These are phyloP conservation scores for Saccharomycopsis babjevae DNA, from an alignment of 805 yeast species.

Conservation along the genomic window DNA sequence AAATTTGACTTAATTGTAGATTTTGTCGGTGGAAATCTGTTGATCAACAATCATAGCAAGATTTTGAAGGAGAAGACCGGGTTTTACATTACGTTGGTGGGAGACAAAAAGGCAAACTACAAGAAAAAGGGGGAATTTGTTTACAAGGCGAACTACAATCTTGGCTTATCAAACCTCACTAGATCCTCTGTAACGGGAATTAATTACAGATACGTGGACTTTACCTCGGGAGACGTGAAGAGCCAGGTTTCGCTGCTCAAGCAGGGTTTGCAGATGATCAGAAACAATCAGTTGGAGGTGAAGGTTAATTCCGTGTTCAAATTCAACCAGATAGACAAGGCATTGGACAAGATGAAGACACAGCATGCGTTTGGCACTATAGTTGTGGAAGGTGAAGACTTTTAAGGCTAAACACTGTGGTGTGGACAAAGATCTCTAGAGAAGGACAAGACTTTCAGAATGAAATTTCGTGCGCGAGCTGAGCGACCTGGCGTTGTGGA, in stretches of 20 bases:
- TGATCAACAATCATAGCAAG: slow-evolving; percentile 25
- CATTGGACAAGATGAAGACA: slow-evolving; percentile 39
- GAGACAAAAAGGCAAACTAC: slow-evolving; percentile 42
- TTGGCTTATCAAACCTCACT: background rate
- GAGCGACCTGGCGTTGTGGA: too few relatives aligned
- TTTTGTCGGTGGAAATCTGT: slow-evolving; percentile 55
- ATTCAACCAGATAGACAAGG: slow-evolving; percentile 46
- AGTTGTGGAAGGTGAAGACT: slow-evolving; percentile 37
- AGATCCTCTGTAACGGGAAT: slow-evolving; percentile 19
- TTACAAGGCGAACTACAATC: slow-evolving; percentile 1
- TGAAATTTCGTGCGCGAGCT: too few relatives aligned
- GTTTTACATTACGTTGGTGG: slow-evolving; percentile 49
- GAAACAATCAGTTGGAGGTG: slow-evolving; percentile 35
- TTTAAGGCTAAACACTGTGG: slow-evolving; percentile 23
- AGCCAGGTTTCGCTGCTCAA: slow-evolving; percentile 30
- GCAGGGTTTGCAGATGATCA: slow-evolving; percentile 36
- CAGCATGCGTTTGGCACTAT: slow-evolving; percentile 62
- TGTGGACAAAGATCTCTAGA: too few relatives aligned
- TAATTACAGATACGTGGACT: slow-evolving; percentile 28
- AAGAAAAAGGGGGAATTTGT: slow-evolving; percentile 20
- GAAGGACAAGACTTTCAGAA: too few relatives aligned
- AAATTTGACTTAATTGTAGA: slow-evolving; percentile 61
- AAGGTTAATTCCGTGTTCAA: slow-evolving; percentile 46
- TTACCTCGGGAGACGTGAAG: slow-evolving; percentile 24
- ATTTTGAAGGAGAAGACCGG: slow-evolving; percentile 24